Conservation (phyloP, 2,329 filamentous ascomycete species). For the Colletotrichum tanaceti region DNA sequence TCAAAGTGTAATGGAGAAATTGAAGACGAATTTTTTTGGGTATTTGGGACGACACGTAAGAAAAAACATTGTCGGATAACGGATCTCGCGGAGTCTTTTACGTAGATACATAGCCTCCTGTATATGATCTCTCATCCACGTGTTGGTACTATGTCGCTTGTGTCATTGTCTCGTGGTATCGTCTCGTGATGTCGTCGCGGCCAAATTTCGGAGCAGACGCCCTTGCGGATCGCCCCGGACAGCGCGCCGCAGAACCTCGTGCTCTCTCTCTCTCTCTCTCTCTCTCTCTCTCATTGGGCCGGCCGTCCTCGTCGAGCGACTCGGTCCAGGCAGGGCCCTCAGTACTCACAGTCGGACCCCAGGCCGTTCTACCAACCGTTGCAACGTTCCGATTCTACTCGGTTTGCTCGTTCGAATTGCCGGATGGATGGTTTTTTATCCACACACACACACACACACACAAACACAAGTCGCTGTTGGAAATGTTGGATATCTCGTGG, state of each 20-base stretch:
- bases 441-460: too few species aligned
- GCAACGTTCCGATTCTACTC: too few species aligned
- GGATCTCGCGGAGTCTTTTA: constrained; percentile 42
- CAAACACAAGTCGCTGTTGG: too few species aligned
- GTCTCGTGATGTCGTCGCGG: too few species aligned
- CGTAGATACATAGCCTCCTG: constrained; percentile 57
- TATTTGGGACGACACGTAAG: constrained; percentile 14
- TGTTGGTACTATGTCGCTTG: not conserved
- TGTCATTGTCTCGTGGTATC: not conserved
- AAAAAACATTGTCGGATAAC: constrained; percentile 40
- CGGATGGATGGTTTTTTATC: too few species aligned
- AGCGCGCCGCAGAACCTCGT: constrained; percentile 9
- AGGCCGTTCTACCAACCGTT: not conserved
- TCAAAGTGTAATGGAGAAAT: constrained; percentile 40
- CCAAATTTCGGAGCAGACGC: constrained; percentile 9
- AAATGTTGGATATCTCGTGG: too few species aligned
- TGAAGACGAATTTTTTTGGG: constrained; percentile 45
- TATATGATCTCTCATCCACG: constrained; percentile 53
- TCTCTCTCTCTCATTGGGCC: too few species aligned
- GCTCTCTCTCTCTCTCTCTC: too few species aligned
- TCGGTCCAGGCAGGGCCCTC: constrained; percentile 12
- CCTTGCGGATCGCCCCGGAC: constrained; percentile 17
- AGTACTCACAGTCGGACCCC: not conserved
- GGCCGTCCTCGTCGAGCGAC: constrained; percentile 3
- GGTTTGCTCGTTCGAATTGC: too few species aligned